Evolutionary conservation across 768 basidiomycete species (phyloP).

Genomic region (Lactarius vividus): DNA sequence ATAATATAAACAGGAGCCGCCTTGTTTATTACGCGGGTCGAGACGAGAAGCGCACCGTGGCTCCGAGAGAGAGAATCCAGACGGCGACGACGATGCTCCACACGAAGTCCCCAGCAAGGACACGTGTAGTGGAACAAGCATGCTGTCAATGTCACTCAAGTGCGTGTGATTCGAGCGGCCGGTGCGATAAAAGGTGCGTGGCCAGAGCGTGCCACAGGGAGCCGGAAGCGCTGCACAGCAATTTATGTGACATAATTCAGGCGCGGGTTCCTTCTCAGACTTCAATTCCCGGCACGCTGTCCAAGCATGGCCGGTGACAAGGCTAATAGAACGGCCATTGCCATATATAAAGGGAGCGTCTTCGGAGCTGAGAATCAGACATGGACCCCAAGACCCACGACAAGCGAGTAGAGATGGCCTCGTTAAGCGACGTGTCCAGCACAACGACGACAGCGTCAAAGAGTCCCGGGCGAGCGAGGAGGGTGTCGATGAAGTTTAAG

Average conservation of each 20-base stretch:
- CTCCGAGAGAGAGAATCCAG: not conserved
- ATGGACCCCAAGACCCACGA: slow-evolving; percentile 12
- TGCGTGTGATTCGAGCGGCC: not conserved
- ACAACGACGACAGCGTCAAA: not conserved
- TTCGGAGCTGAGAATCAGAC: not conserved
- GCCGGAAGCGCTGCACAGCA: slow-evolving; percentile 8
- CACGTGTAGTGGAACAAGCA: too few relatives aligned
- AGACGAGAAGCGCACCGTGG: not conserved
- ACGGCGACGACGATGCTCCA: not conserved
- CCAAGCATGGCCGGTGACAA: slow-evolving; percentile 17
- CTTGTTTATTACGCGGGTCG: not conserved
- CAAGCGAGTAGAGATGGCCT: slow-evolving; percentile 11
- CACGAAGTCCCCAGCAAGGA: not conserved
- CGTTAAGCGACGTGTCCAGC: slow-evolving; percentile 7
- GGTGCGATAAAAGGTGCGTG: not conserved
- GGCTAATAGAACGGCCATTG: slow-evolving; percentile 1
- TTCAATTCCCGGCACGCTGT: slow-evolving; percentile 14
- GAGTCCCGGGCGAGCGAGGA: slow-evolving; percentile 20
- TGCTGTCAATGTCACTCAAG: not conserved
- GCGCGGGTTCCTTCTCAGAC: not conserved
- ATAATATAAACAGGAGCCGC: not conserved
- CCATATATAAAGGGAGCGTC: slow-evolving; percentile 2
- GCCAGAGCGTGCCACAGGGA: not conserved
- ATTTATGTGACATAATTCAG: slow-evolving; percentile 13
- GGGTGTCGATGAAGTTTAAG: slow-evolving; percentile 29